Evolutionary conservation across 2,329 filamentous ascomycete species (phyloP).

Genomic region (Phialophora expanda): DNA sequence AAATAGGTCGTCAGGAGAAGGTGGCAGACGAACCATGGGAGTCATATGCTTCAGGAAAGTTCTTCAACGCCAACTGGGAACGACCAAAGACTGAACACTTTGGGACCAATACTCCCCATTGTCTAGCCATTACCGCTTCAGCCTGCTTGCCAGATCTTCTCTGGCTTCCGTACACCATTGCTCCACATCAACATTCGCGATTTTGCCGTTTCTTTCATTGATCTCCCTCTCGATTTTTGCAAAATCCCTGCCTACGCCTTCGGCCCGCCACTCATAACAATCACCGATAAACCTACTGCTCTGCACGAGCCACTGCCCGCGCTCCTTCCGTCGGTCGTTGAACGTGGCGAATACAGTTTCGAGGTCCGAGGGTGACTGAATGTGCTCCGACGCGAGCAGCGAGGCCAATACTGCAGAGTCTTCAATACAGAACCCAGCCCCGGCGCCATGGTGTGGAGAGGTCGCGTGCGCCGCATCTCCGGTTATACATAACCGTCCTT

Average conservation of each 20-base stretch:
- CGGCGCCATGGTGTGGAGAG: conserved; percentile 50
- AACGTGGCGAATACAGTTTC: conserved; percentile 43
- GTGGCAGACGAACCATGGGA: background rate
- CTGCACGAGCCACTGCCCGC: conserved; percentile 46
- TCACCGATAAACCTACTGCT: conserved; percentile 45
- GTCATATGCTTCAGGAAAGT: background rate
- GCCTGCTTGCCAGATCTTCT: conserved; percentile 33
- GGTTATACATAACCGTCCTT: conserved; percentile 45
- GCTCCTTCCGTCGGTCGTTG: conserved; percentile 40
- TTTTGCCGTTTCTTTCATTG: conserved; percentile 39
- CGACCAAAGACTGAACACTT: background rate
- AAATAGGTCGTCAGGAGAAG: background rate
- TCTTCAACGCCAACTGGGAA: background rate
- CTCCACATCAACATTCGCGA: conserved; percentile 39
- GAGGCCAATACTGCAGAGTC: conserved; percentile 43
- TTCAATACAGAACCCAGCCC: conserved; percentile 46
- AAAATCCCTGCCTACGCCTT: conserved; percentile 44
- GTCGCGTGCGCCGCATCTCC: conserved; percentile 53
- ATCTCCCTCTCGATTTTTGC: conserved; percentile 49
- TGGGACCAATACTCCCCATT: background rate
- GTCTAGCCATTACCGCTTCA: background rate
- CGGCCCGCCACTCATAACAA: conserved; percentile 44
- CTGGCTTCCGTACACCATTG: conserved; percentile 42
- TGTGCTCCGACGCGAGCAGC: conserved; percentile 40
- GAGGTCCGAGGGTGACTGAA: conserved; percentile 38